Conservation (phyloP, 495 filamentous ascomycete species). For the Penicillium malachiteum region DNA sequence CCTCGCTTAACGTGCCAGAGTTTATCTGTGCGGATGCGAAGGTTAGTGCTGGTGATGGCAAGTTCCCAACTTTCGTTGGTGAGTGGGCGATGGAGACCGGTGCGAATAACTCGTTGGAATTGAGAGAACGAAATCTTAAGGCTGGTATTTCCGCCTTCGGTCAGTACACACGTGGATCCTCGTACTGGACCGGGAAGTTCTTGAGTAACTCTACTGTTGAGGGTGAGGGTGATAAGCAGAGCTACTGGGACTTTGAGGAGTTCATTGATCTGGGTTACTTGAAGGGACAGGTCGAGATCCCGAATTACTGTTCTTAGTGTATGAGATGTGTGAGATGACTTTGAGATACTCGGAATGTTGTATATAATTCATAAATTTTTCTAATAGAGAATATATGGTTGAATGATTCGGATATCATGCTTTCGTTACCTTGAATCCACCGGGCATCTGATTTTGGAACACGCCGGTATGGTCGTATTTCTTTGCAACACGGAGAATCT, state of each 20-base stretch:
- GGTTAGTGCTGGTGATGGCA: slow-evolving; percentile 18
- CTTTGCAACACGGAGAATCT: no score
- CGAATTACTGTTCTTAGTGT: slow-evolving; percentile 3
- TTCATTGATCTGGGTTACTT: slow-evolving; percentile 4
- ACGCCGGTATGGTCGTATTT: no score
- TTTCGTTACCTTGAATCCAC: no score
- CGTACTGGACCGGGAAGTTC: slow-evolving; percentile 31
- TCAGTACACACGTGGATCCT: slow-evolving; percentile 22
- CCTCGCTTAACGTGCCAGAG: slow-evolving; percentile 21
- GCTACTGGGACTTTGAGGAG: slow-evolving; percentile 28
- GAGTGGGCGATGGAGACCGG: slow-evolving; percentile 32
- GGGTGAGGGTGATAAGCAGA: slow-evolving; percentile 20
- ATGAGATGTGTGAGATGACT: background rate
- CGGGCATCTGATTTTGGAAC: no score
- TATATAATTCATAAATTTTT: background rate
- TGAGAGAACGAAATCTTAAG: slow-evolving; percentile 25
- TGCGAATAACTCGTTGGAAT: slow-evolving; percentile 19
- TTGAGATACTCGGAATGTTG: background rate
- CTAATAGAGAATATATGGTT: background rate
- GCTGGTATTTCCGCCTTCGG: slow-evolving; percentile 21
- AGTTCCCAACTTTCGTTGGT: slow-evolving; percentile 33
- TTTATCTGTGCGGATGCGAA: slow-evolving; percentile 14
- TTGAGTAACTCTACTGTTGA: slow-evolving; percentile 19
- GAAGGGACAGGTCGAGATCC: background rate
- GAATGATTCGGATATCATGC: background rate